These are phyloP conservation scores for Candida golubevii DNA, from an alignment of 805 yeast genomes.

Conservation along the genomic window DNA sequence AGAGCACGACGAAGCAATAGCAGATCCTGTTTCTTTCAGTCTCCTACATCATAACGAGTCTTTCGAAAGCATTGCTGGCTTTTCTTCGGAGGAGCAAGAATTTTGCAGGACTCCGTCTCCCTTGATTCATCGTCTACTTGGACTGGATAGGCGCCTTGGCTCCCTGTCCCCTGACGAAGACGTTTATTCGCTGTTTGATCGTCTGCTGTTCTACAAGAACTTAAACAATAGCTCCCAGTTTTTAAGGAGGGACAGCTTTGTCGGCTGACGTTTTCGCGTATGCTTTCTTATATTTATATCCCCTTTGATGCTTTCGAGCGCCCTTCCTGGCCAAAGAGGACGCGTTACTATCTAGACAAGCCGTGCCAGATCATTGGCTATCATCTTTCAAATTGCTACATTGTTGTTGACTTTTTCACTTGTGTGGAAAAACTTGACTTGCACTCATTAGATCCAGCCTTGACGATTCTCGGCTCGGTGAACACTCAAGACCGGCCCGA, in stretches of 20 bases:
- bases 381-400: slow-evolving; percentile 18
- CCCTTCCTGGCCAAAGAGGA: slow-evolving; percentile 10
- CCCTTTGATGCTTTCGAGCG: slow-evolving; percentile 27
- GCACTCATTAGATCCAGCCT: slow-evolving; percentile 1
- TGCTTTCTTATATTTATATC: slow-evolving; percentile 30
- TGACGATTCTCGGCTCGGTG: slow-evolving; percentile 6
- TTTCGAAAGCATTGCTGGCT: neutral
- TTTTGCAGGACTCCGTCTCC: neutral
- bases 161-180: slow-evolving; percentile 12
- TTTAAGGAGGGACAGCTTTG: slow-evolving; percentile 38
- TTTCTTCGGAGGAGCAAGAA: neutral
- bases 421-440: neutral
- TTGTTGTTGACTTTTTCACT: slow-evolving; percentile 16
- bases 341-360: neutral
- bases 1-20: slow-evolving; percentile 3
- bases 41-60: neutral
- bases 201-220: slow-evolving; percentile 22
- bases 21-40: neutral
- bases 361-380: slow-evolving; percentile 23
- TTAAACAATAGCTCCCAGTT: slow-evolving; percentile 42
- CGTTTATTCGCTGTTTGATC: slow-evolving; percentile 13
- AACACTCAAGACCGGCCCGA: neutral
- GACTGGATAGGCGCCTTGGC: neutral
- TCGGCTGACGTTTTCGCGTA: slow-evolving; percentile 12
- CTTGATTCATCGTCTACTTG: neutral